phyloP scores from a whole-genome alignment of 768 basidiomycete species.

The Pulveroboletus sp. region DNA sequence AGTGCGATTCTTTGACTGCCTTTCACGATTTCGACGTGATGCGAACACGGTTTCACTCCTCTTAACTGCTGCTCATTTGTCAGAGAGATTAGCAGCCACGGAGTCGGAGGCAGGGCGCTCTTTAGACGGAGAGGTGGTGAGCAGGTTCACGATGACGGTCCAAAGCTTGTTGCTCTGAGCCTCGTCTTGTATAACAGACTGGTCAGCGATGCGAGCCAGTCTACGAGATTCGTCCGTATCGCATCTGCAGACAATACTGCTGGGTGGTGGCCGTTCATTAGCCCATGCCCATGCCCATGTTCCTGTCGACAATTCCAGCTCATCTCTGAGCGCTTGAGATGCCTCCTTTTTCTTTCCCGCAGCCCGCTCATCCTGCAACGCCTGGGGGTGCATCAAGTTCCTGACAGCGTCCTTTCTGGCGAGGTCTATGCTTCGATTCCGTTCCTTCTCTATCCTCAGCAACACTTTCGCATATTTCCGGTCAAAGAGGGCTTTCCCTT shows the following conservation, averaged over 20 bases:
- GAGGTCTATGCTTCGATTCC: constrained; percentile 58
- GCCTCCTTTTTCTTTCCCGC: constrained; percentile 19
- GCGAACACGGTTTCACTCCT: constrained; percentile 28
- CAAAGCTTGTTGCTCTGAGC: constrained; percentile 64
- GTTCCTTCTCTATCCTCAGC: constrained; percentile 58
- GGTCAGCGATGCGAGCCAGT: constrained; percentile 71
- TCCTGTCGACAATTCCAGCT: constrained; percentile 40
- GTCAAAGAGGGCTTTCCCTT: constrained; percentile 54
- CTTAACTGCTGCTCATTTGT: neutral
- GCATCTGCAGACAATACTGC: constrained; percentile 83
- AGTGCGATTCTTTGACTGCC: neutral
- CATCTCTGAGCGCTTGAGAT: constrained; percentile 24
- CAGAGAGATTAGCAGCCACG: constrained; percentile 4
- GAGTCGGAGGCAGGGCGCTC: constrained; percentile 25
- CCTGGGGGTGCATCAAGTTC: constrained; percentile 46
- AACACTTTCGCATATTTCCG: constrained; percentile 58
- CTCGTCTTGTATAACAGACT: constrained; percentile 55
- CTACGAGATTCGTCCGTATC: constrained; percentile 78
- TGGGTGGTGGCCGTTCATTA: constrained; percentile 82
- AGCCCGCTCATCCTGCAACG: constrained; percentile 13
- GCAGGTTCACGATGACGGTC: constrained; percentile 58
- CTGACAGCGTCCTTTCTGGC: constrained; percentile 59
- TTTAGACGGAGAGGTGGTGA: constrained; percentile 49
- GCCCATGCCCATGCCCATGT: constrained; percentile 86
- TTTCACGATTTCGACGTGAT: constrained; percentile 18